Evolutionary conservation across 129 eudicot genomes (phyloP).

Genomic region (Centella asiatica): DNA sequence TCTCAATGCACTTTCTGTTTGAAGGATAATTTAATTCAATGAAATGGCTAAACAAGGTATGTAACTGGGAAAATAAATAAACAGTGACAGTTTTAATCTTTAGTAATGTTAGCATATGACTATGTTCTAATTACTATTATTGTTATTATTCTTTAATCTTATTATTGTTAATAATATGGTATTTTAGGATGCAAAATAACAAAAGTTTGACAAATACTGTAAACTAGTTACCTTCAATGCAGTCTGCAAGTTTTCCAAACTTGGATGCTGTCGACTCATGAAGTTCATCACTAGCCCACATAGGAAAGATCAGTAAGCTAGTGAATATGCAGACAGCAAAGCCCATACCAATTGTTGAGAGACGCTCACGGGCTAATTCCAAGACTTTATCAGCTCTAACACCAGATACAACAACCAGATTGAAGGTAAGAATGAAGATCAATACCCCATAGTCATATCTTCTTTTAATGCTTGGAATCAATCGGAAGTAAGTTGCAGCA

Average conservation of each 20-base stretch:
- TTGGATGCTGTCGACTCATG: slow-evolving; percentile 48
- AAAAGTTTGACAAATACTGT: not conserved
- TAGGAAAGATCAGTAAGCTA: slow-evolving; percentile 62
- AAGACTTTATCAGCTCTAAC: slow-evolving; percentile 53
- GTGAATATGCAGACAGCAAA: slow-evolving; percentile 60
- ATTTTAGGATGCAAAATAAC: not conserved
- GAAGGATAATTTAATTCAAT: not conserved
- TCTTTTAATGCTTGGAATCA: slow-evolving; percentile 56
- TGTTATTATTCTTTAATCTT: not conserved
- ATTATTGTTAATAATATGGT: not conserved
- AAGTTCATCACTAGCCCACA: slow-evolving; percentile 87
- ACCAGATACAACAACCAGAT: slow-evolving; percentile 69
- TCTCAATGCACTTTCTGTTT: not conserved
- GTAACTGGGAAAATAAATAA: no score
- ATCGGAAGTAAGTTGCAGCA: slow-evolving; percentile 60
- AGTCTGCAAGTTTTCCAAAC: slow-evolving; percentile 50
- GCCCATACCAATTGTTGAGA: slow-evolving; percentile 76
- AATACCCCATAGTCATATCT: slow-evolving; percentile 67
- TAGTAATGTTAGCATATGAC: no score
- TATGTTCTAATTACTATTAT: no score
- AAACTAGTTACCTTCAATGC: slow-evolving; percentile 44
- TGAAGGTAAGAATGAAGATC: slow-evolving; percentile 76
- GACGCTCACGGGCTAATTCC: slow-evolving; percentile 50
- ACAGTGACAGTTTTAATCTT: not conserved
- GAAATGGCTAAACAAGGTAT: not conserved